These are phyloP conservation scores for Nicotiana paniculata DNA, from an alignment of 257 asterid species.

Conservation along the genomic window DNA sequence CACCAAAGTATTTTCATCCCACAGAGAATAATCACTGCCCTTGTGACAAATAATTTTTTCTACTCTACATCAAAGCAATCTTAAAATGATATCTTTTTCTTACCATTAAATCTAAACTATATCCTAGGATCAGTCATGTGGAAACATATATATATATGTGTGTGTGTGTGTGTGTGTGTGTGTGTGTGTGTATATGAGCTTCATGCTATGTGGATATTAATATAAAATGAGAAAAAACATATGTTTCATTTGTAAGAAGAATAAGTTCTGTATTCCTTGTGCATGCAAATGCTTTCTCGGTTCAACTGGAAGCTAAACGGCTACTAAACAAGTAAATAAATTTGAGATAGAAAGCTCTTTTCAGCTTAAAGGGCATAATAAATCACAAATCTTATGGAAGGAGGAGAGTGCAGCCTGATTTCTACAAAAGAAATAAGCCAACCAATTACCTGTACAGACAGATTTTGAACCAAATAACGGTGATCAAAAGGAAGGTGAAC, in stretches of 20 bases:
- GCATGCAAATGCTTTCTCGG: neutral
- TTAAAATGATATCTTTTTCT: neutral
- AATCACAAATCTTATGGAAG: neutral
- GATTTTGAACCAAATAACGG: constrained; percentile 75
- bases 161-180: no score
- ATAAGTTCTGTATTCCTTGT: neutral
- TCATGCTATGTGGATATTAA: neutral
- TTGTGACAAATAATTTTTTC: neutral
- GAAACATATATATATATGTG: neutral
- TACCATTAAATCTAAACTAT: neutral
- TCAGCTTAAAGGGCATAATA: neutral
- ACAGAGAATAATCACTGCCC: neutral
- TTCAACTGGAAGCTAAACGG: neutral
- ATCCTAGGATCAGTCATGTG: neutral
- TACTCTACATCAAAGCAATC: neutral
- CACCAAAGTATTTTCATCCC: neutral
- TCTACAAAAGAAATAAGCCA: neutral
- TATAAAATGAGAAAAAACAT: neutral
- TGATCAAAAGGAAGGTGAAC: constrained; percentile 82
- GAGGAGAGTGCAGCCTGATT: neutral
- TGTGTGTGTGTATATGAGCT: no score
- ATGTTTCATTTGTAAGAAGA: neutral
- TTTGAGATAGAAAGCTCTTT: neutral
- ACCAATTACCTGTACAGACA: constrained; percentile 69
- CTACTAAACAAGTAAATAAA: neutral